These are phyloP conservation scores for Pichia scutulata DNA, from an alignment of 805 yeast genomes.

Conservation along the genomic window DNA sequence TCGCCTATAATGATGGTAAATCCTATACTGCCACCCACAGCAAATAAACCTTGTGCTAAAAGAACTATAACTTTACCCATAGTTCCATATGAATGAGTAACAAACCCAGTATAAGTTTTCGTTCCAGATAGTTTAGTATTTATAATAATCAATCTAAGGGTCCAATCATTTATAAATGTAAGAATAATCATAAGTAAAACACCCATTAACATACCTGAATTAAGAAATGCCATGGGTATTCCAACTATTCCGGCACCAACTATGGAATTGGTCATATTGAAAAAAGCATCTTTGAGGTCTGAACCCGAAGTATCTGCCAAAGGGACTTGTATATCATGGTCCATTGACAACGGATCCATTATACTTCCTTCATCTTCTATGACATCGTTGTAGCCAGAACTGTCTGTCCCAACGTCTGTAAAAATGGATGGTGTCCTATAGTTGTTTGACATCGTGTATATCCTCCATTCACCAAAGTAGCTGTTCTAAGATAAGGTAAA, in stretches of 20 bases:
- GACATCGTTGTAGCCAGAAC: constrained; percentile 8
- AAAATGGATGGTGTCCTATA: background rate
- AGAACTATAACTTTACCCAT: constrained; percentile 61
- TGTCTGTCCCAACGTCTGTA: background rate
- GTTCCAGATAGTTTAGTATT: constrained; percentile 75
- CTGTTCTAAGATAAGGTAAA: no score
- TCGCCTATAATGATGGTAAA: constrained; percentile 94
- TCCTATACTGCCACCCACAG: constrained; percentile 91
- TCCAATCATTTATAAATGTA: constrained; percentile 81
- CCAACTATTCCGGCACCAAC: constrained; percentile 96
- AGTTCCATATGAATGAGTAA: constrained; percentile 67
- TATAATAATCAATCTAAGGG: constrained; percentile 66
- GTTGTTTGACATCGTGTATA: background rate
- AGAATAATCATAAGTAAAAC: constrained; percentile 49
- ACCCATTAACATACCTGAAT: constrained; percentile 76
- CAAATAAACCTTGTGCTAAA: constrained; percentile 77
- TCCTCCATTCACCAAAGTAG: background rate
- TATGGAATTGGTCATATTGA: constrained; percentile 95
- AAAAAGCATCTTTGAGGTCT: constrained; percentile 76
- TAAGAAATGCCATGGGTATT: constrained; percentile 79
- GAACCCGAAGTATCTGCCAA: constrained; percentile 24
- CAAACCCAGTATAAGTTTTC: constrained; percentile 79
- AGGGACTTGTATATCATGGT: background rate
- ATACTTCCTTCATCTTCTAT: constrained; percentile 13
- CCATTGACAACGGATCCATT: constrained; percentile 9